These are phyloP conservation scores for Canna indica DNA, from an alignment of 176 grass and related monocot genomes.

Conservation along the genomic window DNA sequence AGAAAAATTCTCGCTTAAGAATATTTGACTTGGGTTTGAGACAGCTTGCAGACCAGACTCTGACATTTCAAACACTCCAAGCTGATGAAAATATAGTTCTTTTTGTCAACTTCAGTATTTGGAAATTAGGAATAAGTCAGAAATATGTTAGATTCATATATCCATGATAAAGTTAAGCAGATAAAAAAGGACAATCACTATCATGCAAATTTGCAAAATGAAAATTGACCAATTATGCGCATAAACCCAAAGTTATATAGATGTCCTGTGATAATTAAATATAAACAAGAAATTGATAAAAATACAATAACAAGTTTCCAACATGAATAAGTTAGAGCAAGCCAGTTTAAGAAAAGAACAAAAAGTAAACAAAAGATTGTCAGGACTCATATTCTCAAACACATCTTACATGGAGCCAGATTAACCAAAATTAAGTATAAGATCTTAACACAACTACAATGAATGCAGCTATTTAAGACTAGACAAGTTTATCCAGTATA, in stretches of 20 bases:
- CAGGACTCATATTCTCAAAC: too few species aligned
- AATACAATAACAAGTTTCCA: background rate
- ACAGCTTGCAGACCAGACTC: constrained; percentile 74
- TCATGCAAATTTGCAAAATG: background rate
- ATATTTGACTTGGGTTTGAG: constrained; percentile 79
- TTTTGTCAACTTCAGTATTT: background rate
- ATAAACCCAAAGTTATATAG: background rate
- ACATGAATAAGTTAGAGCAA: background rate
- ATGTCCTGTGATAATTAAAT: background rate
- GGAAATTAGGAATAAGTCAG: background rate
- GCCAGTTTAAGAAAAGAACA: background rate
- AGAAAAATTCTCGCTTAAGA: constrained; percentile 62
- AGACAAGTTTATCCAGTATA: background rate
- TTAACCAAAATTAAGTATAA: background rate
- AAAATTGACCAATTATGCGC: background rate
- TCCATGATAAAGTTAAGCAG: background rate
- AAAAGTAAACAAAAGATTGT: background rate
- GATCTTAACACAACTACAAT: background rate
- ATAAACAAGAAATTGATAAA: background rate
- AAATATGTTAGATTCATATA: background rate
- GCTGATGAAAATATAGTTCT: constrained; percentile 35
- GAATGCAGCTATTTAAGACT: background rate
- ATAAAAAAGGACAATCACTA: background rate
- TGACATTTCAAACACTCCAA: constrained; percentile 93
- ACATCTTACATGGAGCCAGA: background rate